Base-by-base conservation (phyloP, 1,284 basidiomycete species). In the Leccinum solheimii region DNA sequence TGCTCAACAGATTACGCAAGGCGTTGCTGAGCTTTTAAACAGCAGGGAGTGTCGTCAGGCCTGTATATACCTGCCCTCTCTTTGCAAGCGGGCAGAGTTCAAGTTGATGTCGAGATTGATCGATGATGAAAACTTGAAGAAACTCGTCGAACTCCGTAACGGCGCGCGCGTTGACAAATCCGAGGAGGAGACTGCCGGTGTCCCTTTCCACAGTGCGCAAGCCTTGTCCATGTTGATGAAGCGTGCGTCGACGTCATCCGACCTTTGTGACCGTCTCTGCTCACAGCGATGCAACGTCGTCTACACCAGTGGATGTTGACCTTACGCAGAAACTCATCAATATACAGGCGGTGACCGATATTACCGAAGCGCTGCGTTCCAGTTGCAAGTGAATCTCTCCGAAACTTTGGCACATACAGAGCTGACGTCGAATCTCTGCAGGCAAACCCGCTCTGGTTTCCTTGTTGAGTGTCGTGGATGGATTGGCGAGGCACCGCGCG, bases 361-460 rank as follows among this genome's bases (percentile, higher is more conserved):
- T 74, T 11, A 61, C 51, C 2, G 54, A 57, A 38, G 69, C 62
- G 1, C 16, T 72, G 23, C 59, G 55, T 34, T 64, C 66, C 30
- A 56, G 63, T 32, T 70, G 70, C 36, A 61, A 63, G 72, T 58
- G n/a, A 34, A 8, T 19, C 2, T 1, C 2, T 48, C 3, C 8
- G 5, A 53, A 16, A 11, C 1, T 43, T 52, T 9, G 23, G 13
- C 1, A 6, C 3, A 21, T 27, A 2, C 23, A 4, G 16, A 8
- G 23, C 57, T 64, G 11, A 71, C 27, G 9, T 50, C 1, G n/a
- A 14, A 49, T 40, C 9, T 36, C 8, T 13, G 1, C 52, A 73
- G 71, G 63, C 48, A 56, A 8, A 3, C 69, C 67, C 14, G 64
- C 57, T 3, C 34, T 70, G 9, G 71, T 73, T 11, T 62, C 73